phyloP scores from a whole-genome alignment of 2,329 filamentous ascomycete species.

The Exophiala mesophila region DNA sequence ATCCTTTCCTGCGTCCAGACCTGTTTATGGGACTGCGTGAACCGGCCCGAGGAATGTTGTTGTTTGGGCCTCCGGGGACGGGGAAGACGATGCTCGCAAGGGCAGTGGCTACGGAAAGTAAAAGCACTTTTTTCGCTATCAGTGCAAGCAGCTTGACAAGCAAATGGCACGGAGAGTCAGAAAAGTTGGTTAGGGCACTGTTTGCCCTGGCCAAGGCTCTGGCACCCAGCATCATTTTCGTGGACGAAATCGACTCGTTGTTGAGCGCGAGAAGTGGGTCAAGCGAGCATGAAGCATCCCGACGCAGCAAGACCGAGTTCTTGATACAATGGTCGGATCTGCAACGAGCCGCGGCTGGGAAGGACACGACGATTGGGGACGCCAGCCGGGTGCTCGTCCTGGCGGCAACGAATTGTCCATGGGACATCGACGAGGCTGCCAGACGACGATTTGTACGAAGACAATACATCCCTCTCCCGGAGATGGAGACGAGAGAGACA shows the following conservation, averaged over 20 bases:
- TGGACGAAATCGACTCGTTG: slow-evolving; percentile 95
- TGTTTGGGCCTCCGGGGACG: slow-evolving; percentile 96
- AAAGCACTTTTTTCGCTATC: slow-evolving; percentile 94
- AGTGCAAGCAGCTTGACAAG: slow-evolving; percentile 90
- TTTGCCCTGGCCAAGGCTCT: slow-evolving; percentile 85
- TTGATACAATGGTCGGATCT: slow-evolving; percentile 96
- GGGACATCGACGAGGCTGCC: slow-evolving; percentile 96
- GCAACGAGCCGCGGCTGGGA: slow-evolving; percentile 83
- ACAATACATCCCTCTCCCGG: slow-evolving; percentile 93
- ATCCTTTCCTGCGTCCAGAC: slow-evolving; percentile 91
- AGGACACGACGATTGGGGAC: slow-evolving; percentile 59
- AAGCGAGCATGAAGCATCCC: slow-evolving; percentile 86
- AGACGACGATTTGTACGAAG: slow-evolving; percentile 82
- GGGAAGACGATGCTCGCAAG: slow-evolving; percentile 97
- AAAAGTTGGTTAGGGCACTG: slow-evolving; percentile 89
- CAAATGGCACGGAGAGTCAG: slow-evolving; percentile 93
- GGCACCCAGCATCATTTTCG: slow-evolving; percentile 94
- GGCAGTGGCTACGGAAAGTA: slow-evolving; percentile 89
- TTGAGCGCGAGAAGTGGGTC: slow-evolving; percentile 71
- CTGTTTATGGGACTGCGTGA: slow-evolving; percentile 93
- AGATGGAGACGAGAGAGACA: slow-evolving; percentile 70
- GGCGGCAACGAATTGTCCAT: slow-evolving; percentile 91
- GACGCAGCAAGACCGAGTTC: slow-evolving; percentile 95
- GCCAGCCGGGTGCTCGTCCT: slow-evolving; percentile 85
- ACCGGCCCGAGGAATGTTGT: slow-evolving; percentile 86